Evolutionary conservation across 2,329 filamentous ascomycete species (phyloP), one percentile per base, ranked within the genome.

Genomic region (Xylariomycetidae sp.): DNA sequence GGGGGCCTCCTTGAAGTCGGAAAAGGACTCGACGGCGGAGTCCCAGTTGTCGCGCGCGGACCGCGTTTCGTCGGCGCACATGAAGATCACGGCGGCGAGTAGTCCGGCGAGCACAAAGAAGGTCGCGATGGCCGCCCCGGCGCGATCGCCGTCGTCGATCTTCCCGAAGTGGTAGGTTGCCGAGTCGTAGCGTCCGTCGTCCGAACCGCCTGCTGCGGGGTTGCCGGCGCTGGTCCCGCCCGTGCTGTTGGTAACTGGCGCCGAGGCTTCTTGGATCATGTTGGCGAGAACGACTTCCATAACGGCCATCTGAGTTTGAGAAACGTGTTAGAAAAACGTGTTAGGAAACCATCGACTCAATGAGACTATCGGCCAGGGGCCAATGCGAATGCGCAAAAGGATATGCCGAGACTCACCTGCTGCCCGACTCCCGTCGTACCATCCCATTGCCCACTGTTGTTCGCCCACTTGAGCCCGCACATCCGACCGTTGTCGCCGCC

Each of bases 231-330:
- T 74, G 10, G 67, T 71, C 27, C 71, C 72, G 32, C 69, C 70
- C 1, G 64, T 68, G 10, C 38, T 44, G 8, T 61, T 59, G 0
- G 64, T 66, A 18, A 63, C 54, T 4, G 64, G 62, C 1, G 48
- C 39, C 10, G 58, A 48, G 6, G 56, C 61, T 41, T 65, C 41
- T 22, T 64, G 46, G 31, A 82, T 71, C 53, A 80, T 64, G 46
- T 75, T 79, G 23, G 71, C 70, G 28, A 84, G 67, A 6, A 82
- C 70, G 8, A 82, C 66, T 48, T 83, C 76, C 53, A 85, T 61
- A 3, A 74, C 78, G 2, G 74, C 69, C 80, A 85, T 85, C 57
- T n/a, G n/a, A n/a, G n/a, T n/a, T n/a, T n/a, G n/a, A n/a, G n/a
- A n/a, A n/a, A n/a, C n/a, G n/a, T n/a, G n/a, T n/a, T n/a, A n/a